Evolutionary conservation across 176 grass and related monocot genomes (phyloP).

Genomic region (Rhynchospora pubera): DNA sequence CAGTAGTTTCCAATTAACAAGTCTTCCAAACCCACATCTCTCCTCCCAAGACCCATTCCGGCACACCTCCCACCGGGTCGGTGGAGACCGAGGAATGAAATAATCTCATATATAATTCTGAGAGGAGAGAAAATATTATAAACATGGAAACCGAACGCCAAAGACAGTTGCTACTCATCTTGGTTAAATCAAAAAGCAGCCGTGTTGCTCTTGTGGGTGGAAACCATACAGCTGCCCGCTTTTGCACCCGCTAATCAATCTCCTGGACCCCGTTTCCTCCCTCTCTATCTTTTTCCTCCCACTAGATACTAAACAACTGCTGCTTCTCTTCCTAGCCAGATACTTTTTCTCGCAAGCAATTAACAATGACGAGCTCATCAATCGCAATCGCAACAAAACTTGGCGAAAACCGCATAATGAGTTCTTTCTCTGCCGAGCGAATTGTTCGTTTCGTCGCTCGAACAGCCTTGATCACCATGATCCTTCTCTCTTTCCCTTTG

Average conservation of each 20-base stretch:
- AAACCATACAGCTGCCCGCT: slow-evolving; percentile 51
- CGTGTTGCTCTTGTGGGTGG: slow-evolving; percentile 40
- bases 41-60: background rate
- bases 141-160: slow-evolving; percentile 27
- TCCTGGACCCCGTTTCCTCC: background rate
- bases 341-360: background rate
- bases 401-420: background rate
- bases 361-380: slow-evolving; percentile 9
- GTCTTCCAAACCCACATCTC: background rate
- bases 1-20: background rate
- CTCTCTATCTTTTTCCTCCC: slow-evolving; percentile 14
- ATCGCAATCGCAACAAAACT: background rate
- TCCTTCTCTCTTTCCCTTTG: slow-evolving; percentile 29
- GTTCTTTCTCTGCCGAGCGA: slow-evolving; percentile 12
- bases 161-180: slow-evolving; percentile 35
- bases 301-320: slow-evolving; percentile 19
- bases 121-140: background rate
- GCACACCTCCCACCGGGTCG: slow-evolving; percentile 18
- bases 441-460: slow-evolving; percentile 20
- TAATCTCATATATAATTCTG: slow-evolving; percentile 12
- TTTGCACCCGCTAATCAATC: slow-evolving; percentile 42
- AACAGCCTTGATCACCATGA: slow-evolving; percentile 23
- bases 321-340: background rate
- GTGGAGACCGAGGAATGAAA: slow-evolving; percentile 31
- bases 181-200: slow-evolving; percentile 25